Conservation (phyloP, 75 land plant genomes). For the Pseudotsuga menziesii region DNA sequence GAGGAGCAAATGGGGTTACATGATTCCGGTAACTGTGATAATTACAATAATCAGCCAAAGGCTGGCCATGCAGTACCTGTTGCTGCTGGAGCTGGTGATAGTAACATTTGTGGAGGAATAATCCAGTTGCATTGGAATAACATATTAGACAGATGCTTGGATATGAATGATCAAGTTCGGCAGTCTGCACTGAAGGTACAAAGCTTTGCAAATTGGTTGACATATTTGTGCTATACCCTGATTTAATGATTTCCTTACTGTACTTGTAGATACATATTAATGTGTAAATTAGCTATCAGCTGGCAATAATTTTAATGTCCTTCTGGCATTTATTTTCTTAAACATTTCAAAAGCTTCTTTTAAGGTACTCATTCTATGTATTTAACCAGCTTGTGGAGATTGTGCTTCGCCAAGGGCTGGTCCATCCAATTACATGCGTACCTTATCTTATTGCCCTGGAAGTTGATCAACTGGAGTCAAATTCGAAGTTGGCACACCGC, state of each 20-base stretch:
- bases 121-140: conserved; percentile 94
- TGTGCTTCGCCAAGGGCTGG: conserved; percentile 97
- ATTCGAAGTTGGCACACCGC: conserved; percentile 93
- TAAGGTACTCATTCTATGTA: not conserved
- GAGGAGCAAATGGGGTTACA: conserved; percentile 76
- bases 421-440: conserved; percentile 99
- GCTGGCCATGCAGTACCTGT: conserved; percentile 67
- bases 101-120: conserved; percentile 97
- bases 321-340: not conserved
- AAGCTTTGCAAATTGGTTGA: not conserved
- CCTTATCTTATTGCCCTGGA: conserved; percentile 96
- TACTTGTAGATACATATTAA: not conserved
- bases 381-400: conserved; percentile 88
- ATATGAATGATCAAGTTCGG: conserved; percentile 74
- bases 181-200: conserved; percentile 83
- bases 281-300: not conserved
- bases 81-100: conserved; percentile 99
- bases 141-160: conserved; percentile 82
- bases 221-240: not conserved
- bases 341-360: not conserved
- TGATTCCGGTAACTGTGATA: conserved; percentile 17
- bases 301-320: not conserved
- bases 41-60: conserved; percentile 15
- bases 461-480: conserved; percentile 83
- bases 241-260: not conserved